Conservation (phyloP, 768 basidiomycete species). For the Boletus subparvulus region DNA sequence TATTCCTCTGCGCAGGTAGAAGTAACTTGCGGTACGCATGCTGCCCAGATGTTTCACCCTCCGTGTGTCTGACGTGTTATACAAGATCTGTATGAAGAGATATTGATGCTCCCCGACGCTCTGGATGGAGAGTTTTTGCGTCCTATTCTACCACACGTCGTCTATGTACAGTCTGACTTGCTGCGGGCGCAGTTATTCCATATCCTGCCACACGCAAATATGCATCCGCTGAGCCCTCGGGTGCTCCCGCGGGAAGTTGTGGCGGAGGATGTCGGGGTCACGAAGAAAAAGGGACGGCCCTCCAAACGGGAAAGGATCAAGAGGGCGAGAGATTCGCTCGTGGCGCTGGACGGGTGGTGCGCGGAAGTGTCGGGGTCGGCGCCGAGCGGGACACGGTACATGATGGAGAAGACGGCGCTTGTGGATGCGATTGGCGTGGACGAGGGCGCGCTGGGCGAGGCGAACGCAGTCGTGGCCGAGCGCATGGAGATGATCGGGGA, state of each 20-base stretch:
- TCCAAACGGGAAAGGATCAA: conserved; percentile 58
- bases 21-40: conserved; percentile 54
- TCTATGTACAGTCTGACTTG: conserved; percentile 51
- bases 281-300: conserved; percentile 62
- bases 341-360: conserved; percentile 50
- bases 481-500: conserved; percentile 43
- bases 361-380: conserved; percentile 23
- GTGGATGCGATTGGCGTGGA: conserved; percentile 36
- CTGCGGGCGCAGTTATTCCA: conserved; percentile 53
- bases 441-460: conserved; percentile 41
- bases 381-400: conserved; percentile 43
- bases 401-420: conserved; percentile 41
- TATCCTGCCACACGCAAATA: conserved; percentile 53
- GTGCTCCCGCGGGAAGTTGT: conserved; percentile 69
- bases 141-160: conserved; percentile 50
- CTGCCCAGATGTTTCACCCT: neutral
- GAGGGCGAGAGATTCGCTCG: conserved; percentile 51
- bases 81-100: conserved; percentile 55
- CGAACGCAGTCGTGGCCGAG: conserved; percentile 48
- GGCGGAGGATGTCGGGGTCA: conserved; percentile 29
- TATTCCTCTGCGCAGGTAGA: conserved; percentile 53
- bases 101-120: conserved; percentile 48
- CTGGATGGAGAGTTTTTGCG: conserved; percentile 41
- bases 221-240: conserved; percentile 58
- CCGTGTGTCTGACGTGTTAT: conserved; percentile 4